Conservation (phyloP, 129 eudicot genomes). For the Flaveria robusta region DNA sequence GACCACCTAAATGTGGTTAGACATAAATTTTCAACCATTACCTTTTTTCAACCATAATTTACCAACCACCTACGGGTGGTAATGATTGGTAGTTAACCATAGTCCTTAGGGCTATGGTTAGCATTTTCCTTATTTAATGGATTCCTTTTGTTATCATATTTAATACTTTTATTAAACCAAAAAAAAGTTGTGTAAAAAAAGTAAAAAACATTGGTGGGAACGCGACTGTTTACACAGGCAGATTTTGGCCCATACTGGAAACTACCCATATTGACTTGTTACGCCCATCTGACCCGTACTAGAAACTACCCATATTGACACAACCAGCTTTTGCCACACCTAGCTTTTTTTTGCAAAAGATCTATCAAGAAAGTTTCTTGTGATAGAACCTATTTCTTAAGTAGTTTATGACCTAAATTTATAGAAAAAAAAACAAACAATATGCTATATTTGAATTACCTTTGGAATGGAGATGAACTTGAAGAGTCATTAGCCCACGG, state of each 20-base stretch:
- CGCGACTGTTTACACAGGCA: too few species aligned
- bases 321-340: neutral
- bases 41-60: neutral
- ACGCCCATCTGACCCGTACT: too few species aligned
- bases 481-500: slow-evolving; percentile 83
- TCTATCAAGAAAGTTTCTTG: neutral
- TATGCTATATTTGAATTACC: slow-evolving; percentile 39
- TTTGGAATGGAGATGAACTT: slow-evolving; percentile 64
- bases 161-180: neutral
- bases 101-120: neutral
- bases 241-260: too few species aligned
- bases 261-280: too few species aligned
- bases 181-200: too few species aligned
- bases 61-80: neutral
- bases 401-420: slow-evolving; percentile 8
- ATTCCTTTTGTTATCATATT: neutral
- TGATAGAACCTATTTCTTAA: neutral
- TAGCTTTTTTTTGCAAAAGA: neutral
- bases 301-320: too few species aligned
- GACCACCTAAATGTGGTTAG: neutral
- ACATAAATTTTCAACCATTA: neutral
- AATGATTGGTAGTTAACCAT: neutral
- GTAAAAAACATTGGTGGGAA: neutral
- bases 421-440: neutral
- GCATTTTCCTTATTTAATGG: neutral